phyloP scores from a whole-genome alignment of 176 grass and related monocot species.

The Oryza rufipogon region DNA sequence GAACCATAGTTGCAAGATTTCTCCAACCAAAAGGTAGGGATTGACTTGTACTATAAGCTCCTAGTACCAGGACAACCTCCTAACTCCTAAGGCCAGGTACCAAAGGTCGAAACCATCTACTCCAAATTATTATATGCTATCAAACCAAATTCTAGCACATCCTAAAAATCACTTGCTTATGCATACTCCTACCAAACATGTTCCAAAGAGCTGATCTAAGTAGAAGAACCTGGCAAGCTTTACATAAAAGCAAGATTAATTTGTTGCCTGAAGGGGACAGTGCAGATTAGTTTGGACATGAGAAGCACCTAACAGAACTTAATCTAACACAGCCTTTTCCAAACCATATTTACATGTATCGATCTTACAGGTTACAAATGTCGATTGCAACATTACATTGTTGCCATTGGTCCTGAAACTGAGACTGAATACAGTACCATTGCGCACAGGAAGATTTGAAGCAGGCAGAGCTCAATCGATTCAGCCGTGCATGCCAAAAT shows the following conservation, averaged over 20 bases:
- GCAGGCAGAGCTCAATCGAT: background rate
- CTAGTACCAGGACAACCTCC: conserved; percentile 9
- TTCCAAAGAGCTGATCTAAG: background rate
- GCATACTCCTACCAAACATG: background rate
- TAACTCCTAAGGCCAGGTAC: background rate
- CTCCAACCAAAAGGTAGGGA: background rate
- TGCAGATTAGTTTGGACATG: background rate
- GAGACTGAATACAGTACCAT: background rate
- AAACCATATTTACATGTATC: background rate
- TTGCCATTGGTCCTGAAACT: background rate
- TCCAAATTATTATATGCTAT: background rate
- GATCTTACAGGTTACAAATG: background rate
- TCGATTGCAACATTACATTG: background rate
- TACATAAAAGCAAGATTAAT: background rate
- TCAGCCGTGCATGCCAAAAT: background rate
- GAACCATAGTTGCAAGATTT: background rate
- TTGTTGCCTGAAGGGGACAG: background rate
- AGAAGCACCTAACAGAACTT: background rate
- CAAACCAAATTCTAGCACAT: background rate
- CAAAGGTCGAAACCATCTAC: background rate
- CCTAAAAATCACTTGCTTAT: background rate
- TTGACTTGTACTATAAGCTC: background rate
- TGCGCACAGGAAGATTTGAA: background rate
- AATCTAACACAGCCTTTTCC: background rate
- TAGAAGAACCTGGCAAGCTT: background rate